A percentile compares a stretch with the other conserved stretches of the same genome.
phyloP scores from a whole-genome alignment of 345 rosid genomes.

The Hirschfeldia incana region DNA sequence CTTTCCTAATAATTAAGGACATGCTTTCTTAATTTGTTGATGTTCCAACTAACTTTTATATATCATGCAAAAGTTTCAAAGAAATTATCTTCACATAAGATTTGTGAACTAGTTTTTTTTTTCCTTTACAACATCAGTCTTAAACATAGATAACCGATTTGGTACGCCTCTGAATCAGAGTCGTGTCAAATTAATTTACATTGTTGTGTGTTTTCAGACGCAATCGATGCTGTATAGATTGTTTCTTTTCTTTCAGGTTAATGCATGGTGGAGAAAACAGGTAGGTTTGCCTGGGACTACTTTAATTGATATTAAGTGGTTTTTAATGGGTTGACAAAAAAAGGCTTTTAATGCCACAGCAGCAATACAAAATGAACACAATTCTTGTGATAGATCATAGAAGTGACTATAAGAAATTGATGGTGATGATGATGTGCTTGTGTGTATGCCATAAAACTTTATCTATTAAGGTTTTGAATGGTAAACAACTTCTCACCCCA shows the following conservation, averaged over 20 bases:
- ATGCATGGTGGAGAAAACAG: conserved; percentile 19
- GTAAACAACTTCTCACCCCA: too few species aligned
- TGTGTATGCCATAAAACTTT: background rate
- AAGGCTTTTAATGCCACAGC: background rate
- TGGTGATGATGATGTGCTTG: background rate
- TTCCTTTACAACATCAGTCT: background rate
- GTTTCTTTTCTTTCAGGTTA: background rate
- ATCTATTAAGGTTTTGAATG: too few species aligned
- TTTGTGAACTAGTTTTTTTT: background rate
- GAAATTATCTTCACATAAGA: background rate
- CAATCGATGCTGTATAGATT: background rate
- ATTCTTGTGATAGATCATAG: background rate
- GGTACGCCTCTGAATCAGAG: background rate
- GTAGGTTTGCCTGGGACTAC: conserved; percentile 2
- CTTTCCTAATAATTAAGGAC: background rate
- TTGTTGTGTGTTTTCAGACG: background rate
- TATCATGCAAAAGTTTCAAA: conserved; percentile 9
- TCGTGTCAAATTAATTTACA: conserved; percentile 5
- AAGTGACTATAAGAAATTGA: background rate
- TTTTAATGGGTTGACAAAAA: background rate
- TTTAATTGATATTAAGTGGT: conserved; percentile 16
- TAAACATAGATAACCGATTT: background rate
- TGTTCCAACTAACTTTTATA: conserved; percentile 13
- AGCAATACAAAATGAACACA: background rate
- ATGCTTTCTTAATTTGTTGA: background rate